Base-by-base conservation (phyloP, 169 alveolate genomes). In the Plasmodium inui region DNA sequence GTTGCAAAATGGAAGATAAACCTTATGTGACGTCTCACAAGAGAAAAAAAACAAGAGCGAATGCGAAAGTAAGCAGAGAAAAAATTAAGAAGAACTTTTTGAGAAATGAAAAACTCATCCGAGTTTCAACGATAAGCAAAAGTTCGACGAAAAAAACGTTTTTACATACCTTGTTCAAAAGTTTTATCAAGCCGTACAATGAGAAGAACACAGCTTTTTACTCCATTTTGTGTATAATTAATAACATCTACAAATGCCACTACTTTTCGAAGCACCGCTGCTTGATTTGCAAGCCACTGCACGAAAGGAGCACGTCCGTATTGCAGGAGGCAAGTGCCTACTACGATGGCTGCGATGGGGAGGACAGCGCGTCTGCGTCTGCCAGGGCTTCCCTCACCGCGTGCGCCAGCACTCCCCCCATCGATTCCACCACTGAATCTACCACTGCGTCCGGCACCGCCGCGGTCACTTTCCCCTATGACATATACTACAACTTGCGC, bases 111-210 rank as follows among this genome's bases (percentile, higher is more conserved):
- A 88, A 88, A 80, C 79, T 79, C 71, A 50, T 88, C 17, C 80
- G 82, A 88, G 70, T 79, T 22, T 88, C 94, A 78, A 37, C 83
- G 50, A 78, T 57, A 67, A 88, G 82, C 71, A 88, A 79, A 79
- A 88, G 82, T 50, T 61, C 73, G 9, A 72, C 61, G 67, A 88
- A 79, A 41, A 88, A 88, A 88, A 88, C 94, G 32, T 80, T 88
- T 79, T 53, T 88, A 73, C 78, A 88, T 46, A 88, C 94, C 17
- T 79, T 88, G 82, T 88, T 88, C 82, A 88, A 88, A 88, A 72
- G 94, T 26, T 88, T 88, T 88, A 53, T 88, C 50, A 88, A 88
- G 50, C 94, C 94, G 12, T 88, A 80, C 73, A 88, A 88, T 88
- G 94, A 88, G 26, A 88, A 61, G 73, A 88, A 67, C 46, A 88